Evolutionary conservation across 306 rosid species (phyloP), one percentile per base, ranked within the genome.

Genomic region (Urtica urens): DNA sequence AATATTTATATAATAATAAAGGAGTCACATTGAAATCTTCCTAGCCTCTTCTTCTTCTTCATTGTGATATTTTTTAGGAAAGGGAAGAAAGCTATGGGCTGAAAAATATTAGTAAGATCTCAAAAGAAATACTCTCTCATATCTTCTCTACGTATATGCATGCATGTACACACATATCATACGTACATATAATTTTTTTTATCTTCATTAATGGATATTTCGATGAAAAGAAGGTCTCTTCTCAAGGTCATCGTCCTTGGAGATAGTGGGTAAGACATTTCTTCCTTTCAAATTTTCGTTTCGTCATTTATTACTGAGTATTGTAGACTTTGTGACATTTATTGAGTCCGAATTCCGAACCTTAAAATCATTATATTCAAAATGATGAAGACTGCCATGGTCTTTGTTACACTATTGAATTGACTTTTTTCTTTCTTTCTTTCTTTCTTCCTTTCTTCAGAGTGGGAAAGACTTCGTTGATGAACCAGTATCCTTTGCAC

Each of bases 171-270:
- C n/a, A n/a, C n/a, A n/a, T n/a, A n/a, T 51, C 55, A 38, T 35
- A 41, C 17, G 18, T 25, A 6, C 25, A 2, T 20, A 21, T 23
- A 16, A 34, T 60, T 8, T 24, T 33, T 50, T 15, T 16, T 47
- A 51, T 42, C 40, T 41, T 48, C 55, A n/a, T n/a, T n/a, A 24
- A 82, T 82, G 96, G 83, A 86, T 10, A 24, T 11, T 64, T 63
- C 93, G 34, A 60, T 51, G 22, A 62, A 63, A 49, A 72, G 59
- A 56, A 72, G 93, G 70, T 78, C 75, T 20, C 70, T 86, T 69
- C 90, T 84, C 18, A 84, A 88, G 75, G 83, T 84, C 58, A 84
- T 88, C 48, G 75, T 83, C 67, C 93, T 88, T 45, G 97, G 97
- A 22, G 95, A 88, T 55, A 72, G 95, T 52, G 97, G 97, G 97